Evolutionary conservation across 371 early-diverging fungal genomes (phyloP).

Genomic region (Mucor irregularis): DNA sequence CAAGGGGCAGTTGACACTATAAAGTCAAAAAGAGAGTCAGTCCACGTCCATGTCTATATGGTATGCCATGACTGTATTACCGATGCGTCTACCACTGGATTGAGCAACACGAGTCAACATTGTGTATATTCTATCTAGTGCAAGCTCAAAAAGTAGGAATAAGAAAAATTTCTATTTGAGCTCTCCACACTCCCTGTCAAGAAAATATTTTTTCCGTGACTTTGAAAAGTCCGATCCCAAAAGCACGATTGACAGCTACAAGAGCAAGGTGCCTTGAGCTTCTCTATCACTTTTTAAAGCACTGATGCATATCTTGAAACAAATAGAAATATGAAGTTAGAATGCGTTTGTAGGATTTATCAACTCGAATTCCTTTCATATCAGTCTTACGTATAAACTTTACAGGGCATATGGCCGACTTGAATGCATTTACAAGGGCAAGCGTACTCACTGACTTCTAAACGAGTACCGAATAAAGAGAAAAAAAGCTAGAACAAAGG

Average conservation of each 20-base stretch:
- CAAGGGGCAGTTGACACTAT: conserved; percentile 9
- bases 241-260: background rate
- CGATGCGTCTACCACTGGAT: conserved; percentile 11
- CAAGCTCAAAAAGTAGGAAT: background rate
- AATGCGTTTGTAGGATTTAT: too few relatives aligned
- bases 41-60: background rate
- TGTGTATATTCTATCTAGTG: background rate
- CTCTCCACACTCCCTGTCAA: conserved; percentile 2
- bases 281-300: background rate
- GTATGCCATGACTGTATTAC: conserved; percentile 1
- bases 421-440: too few relatives aligned
- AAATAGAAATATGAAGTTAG: too few relatives aligned
- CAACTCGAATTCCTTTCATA: too few relatives aligned
- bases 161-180: background rate
- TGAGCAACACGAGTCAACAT: conserved; percentile 28
- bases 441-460: too few relatives aligned
- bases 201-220: background rate
- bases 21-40: too few relatives aligned
- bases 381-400: too few relatives aligned
- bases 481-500: too few relatives aligned
- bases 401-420: too few relatives aligned
- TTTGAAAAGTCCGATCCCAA: too few relatives aligned
- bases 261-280: background rate
- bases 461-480: too few relatives aligned
- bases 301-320: background rate